phyloP scores from a whole-genome alignment of 1,284 basidiomycete genomes.

The Fomitopsis palustris region DNA sequence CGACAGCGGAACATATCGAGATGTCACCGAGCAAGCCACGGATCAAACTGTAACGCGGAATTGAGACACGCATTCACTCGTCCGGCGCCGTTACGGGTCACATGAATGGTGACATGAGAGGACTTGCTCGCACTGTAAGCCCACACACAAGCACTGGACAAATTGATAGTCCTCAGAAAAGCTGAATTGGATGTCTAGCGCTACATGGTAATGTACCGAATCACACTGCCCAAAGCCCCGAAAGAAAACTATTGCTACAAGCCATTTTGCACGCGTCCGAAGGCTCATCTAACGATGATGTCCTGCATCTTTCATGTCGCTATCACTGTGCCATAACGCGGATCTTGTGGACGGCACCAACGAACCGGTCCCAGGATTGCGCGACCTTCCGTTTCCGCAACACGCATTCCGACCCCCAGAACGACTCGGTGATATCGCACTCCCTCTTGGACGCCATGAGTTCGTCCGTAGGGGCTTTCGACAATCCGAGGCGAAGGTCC shows the following conservation, averaged over 20 bases:
- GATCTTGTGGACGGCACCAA: conserved; percentile 14
- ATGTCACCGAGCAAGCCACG: conserved; percentile 15
- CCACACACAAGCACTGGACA: no score
- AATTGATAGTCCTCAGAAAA: no score
- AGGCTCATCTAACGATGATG: neutral
- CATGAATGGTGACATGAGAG: neutral
- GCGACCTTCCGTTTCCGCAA: conserved; percentile 10
- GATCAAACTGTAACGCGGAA: no score
- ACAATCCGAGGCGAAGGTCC: conserved; percentile 11
- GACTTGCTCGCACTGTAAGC: neutral
- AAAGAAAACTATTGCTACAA: no score
- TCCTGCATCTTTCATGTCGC: conserved; percentile 3
- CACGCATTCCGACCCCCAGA: neutral
- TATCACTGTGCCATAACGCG: neutral
- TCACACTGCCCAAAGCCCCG: no score
- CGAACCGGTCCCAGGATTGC: conserved; percentile 11
- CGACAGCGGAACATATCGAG: conserved; percentile 41
- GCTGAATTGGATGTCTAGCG: neutral
- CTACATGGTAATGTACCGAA: neutral
- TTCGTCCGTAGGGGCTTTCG: neutral
- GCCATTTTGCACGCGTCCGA: neutral
- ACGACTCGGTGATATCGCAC: conserved; percentile 4
- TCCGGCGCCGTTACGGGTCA: no score
- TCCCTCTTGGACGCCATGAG: neutral
- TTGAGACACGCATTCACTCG: no score